Conservation (phyloP, 345 rosid species). For the Murraya paniculata region DNA sequence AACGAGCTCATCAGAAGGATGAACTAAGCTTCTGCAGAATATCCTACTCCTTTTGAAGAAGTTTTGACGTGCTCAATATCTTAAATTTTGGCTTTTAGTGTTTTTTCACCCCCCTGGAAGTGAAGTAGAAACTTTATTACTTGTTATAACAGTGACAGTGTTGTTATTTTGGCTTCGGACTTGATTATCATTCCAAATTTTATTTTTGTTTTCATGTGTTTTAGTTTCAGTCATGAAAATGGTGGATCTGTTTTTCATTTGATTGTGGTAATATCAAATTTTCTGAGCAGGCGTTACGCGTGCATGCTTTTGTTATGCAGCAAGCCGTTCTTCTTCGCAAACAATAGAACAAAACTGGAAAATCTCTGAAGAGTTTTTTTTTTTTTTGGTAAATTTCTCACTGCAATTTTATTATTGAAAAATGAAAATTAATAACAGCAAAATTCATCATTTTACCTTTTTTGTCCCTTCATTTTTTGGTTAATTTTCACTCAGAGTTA, state of each 20-base stretch:
- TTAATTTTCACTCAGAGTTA: too few relatives aligned
- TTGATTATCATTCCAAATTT: not conserved
- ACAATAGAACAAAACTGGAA: too few relatives aligned
- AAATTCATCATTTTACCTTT: too few relatives aligned
- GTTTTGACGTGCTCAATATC: not conserved
- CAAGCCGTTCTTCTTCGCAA: too few relatives aligned
- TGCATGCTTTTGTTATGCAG: too few relatives aligned
- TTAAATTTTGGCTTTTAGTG: not conserved
- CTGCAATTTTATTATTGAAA: too few relatives aligned
- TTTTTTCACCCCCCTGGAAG: not conserved
- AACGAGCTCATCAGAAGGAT: conserved; percentile 80
- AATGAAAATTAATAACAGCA: too few relatives aligned
- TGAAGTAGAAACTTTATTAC: not conserved
- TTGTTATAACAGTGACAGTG: not conserved
- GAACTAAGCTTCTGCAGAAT: conserved; percentile 43
- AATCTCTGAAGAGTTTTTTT: too few relatives aligned
- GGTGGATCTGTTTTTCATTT: not conserved
- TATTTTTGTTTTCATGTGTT: not conserved
- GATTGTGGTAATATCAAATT: not conserved
- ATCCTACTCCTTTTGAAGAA: not conserved
- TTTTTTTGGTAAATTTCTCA: too few relatives aligned
- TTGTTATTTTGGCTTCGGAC: not conserved
- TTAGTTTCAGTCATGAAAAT: not conserved
- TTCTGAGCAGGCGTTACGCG: too few relatives aligned
- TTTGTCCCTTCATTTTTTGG: too few relatives aligned